Base-by-base conservation (phyloP, 208 protist species). In the Trypanosoma cruzi region DNA sequence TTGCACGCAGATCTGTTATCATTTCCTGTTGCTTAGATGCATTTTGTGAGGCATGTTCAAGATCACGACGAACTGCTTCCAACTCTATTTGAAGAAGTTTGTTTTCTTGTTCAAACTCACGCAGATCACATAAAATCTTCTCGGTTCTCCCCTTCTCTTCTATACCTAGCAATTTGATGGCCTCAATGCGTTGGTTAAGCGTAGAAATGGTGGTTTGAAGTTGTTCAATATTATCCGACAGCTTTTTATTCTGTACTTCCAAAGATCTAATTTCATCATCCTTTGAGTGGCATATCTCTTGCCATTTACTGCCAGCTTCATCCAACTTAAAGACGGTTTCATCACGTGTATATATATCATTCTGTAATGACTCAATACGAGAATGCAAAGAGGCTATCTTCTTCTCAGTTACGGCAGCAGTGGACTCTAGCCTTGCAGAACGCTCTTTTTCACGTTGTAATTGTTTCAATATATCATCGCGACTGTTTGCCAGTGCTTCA, bases 151-250 rank as follows among this genome's bases (percentile, higher is more conserved):
- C 73, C 52, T 86, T 90, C 11, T 75, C 84, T 54, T 84, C 79
- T 11, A 94, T 59, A 44, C 82, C 87, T n/a, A 84, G 37, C 80
- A 89, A 80, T 57, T 90, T 93, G 20, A 67, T 75, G 4, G 82
- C 82, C 66, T 90, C 92, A 37, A 92, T 68, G 11, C 80, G 79
- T 53, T 95, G 85, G 58, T 88, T 91, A 5, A 91, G 85, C 10
- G 74, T 80, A n/a, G 44, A 85, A 61, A 91, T 86, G 4, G 79
- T 87, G 54, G 76, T 78, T 62, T 92, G 80, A 55, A 95, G 62
- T 44, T 82, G 75, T 66, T 92, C 89, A 70, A 87, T 83, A 0
- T 77, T 84, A 16, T 75, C 59, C 2, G 57, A 37, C 36, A 85
- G 75, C 40, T 85, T 80, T 32, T 64, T 73, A 22, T 88, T 61